phyloP scores from a whole-genome alignment of 2,329 filamentous ascomycete genomes.

The Aspergillus ruber region DNA sequence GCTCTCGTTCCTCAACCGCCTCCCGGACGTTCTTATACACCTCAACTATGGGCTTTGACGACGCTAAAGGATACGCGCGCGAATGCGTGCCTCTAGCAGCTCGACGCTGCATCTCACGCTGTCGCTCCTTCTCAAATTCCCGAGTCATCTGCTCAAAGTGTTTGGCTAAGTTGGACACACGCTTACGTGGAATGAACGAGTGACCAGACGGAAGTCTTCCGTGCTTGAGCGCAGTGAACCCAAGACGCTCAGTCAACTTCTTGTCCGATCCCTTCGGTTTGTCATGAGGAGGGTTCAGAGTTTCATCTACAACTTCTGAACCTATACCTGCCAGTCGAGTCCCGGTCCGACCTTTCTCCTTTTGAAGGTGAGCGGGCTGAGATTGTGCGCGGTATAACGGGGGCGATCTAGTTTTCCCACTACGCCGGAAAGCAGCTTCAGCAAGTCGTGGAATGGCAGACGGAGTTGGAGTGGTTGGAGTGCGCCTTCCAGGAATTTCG shows the following conservation, averaged over 20 bases:
- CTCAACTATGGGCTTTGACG: conserved; percentile 92
- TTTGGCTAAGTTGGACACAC: conserved; percentile 84
- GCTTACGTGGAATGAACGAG: conserved; percentile 80
- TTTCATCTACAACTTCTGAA: conserved; percentile 14
- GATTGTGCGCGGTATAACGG: conserved; percentile 47
- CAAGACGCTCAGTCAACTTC: conserved; percentile 68
- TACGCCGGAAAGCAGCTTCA: conserved; percentile 31
- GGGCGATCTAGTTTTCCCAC: conserved; percentile 37
- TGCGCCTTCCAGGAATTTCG: conserved; percentile 3
- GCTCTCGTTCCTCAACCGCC: conserved; percentile 74
- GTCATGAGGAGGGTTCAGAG: conserved; percentile 16
- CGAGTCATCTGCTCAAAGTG: conserved; percentile 96
- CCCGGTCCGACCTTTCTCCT: conserved; percentile 19
- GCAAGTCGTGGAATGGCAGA: conserved; percentile 36
- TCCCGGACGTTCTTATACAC: conserved; percentile 92
- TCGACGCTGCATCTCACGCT: conserved; percentile 73
- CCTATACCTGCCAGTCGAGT: conserved; percentile 17
- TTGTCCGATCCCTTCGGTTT: conserved; percentile 54
- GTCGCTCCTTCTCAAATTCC: conserved; percentile 91
- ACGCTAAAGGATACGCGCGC: conserved; percentile 79
- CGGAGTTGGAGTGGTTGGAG: conserved; percentile 19
- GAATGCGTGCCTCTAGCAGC: conserved; percentile 70
- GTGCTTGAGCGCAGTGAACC: conserved; percentile 59
- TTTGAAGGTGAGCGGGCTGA: conserved; percentile 39
- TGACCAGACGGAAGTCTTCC: conserved; percentile 42